phyloP scores from a whole-genome alignment of 1,139 yeast genomes.

The Yamadazyma epiphylla region DNA sequence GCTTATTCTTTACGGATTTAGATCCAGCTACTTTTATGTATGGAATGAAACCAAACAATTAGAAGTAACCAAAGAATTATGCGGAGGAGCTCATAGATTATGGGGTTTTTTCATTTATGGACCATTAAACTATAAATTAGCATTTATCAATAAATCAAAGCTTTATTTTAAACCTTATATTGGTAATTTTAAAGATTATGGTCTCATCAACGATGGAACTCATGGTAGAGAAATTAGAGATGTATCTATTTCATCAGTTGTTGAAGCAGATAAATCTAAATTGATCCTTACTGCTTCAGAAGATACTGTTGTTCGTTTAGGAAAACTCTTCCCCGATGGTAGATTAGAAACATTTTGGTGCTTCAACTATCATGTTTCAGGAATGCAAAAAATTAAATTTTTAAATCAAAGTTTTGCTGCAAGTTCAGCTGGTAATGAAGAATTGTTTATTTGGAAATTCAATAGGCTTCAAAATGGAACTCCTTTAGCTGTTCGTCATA shows the following conservation, averaged over 20 bases:
- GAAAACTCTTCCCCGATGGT: constrained; percentile 43
- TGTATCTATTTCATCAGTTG: constrained; percentile 43
- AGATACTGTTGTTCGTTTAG: constrained; percentile 72
- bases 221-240: constrained; percentile 90
- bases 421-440: constrained; percentile 88
- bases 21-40: constrained; percentile 70
- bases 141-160: constrained; percentile 57
- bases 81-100: constrained; percentile 90
- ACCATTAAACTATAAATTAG: constrained; percentile 23
- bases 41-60: constrained; percentile 80
- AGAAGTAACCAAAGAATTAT: constrained; percentile 66
- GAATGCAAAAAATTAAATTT: constrained; percentile 73
- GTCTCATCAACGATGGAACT: constrained; percentile 51
- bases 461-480: constrained; percentile 21
- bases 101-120: constrained; percentile 52
- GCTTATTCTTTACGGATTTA: constrained; percentile 72
- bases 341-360: constrained; percentile 50
- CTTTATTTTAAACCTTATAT: constrained; percentile 25
- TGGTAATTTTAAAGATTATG: constrained; percentile 19
- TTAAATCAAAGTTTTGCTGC: constrained; percentile 43
- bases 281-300: constrained; percentile 78
- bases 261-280: constrained; percentile 19
- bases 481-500: constrained; percentile 44
- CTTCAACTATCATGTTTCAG: constrained; percentile 80
- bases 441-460: constrained; percentile 75